These are phyloP conservation scores for Lolium perenne DNA, from an alignment of 176 grass and related monocot genomes.

Conservation along the genomic window DNA sequence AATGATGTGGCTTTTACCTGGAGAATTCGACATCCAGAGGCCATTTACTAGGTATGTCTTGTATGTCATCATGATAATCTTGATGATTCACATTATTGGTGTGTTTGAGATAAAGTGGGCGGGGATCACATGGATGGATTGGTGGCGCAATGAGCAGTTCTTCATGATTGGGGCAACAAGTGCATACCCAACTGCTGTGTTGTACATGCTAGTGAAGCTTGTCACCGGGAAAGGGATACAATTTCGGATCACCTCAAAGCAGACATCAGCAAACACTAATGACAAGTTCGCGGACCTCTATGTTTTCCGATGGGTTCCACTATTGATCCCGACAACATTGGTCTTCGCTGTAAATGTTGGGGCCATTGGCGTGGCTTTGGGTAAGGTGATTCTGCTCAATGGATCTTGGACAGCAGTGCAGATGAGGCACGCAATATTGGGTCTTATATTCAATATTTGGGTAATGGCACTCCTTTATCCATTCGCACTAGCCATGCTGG, in stretches of 20 bases:
- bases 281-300: constrained; percentile 44
- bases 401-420: constrained; percentile 13
- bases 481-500: constrained; percentile 39
- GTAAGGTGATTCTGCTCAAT: constrained; percentile 17
- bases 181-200: constrained; percentile 28
- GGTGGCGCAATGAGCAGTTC: constrained; percentile 44
- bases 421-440: constrained; percentile 27
- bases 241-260: constrained; percentile 47
- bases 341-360: constrained; percentile 35
- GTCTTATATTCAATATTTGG: constrained; percentile 43
- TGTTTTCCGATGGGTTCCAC: constrained; percentile 38
- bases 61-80: background rate
- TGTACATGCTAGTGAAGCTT: constrained; percentile 42
- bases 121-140: constrained; percentile 33
- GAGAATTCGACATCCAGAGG: constrained; percentile 25
- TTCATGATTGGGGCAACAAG: constrained; percentile 37
- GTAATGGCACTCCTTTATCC: constrained; percentile 45
- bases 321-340: constrained; percentile 26
- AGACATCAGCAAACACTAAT: background rate
- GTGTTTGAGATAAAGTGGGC: constrained; percentile 34
- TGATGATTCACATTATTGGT: constrained; percentile 40
- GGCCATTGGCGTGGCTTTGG: constrained; percentile 43
- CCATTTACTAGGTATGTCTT: constrained; percentile 18
- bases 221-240: constrained; percentile 43
- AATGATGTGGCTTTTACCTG: constrained; percentile 27